Evolutionary conservation across 805 yeast genomes (phyloP), one percentile per base, ranked within the genome.

Genomic region (Candida koratica): DNA sequence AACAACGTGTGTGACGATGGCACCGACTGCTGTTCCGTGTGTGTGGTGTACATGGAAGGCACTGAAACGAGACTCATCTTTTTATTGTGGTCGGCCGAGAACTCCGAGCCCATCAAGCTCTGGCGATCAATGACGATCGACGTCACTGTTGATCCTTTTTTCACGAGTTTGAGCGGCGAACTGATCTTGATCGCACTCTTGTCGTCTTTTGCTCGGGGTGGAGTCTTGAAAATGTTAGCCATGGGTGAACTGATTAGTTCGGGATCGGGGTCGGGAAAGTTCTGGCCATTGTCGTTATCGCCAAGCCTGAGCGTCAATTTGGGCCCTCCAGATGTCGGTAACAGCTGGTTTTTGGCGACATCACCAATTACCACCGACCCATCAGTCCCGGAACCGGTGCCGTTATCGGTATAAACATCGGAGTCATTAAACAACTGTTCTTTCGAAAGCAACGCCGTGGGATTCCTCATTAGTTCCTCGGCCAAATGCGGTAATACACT

Each of bases 401-500:
- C 32, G 5, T 23, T 36, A 3, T 36, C 38, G 17, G 39, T 44
- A 30, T 25, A 34, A 11, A 53, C 36, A 31, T 46, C 53, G 15
- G 45, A 43, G 26, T 57, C 63, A 30, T 49, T 48, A 36, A 61
- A 56, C 8, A 51, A 39, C 34, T 60, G 60, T 29, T 61, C 67
- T 17, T 47, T 47, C 0, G 61, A 43, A 15, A 47, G 38, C 23
- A 61, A 47, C 6, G 59, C 63, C 10, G 46, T 47, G 7, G 67
- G 67, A n/a, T 44, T 42, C 22, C 46, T 50, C 41, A 48, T 43
- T 26, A 63, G 46, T 32, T 61, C 65, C 8, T 57, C 54, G 16
- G 75, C 76, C 24, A 63, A 49, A 23, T 63, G 67, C 8, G 69
- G 68, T 29, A 64, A 41, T 6, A 46, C 44, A 3, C 31, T 38